Base-by-base conservation (phyloP, 1,284 basidiomycete genomes). In the Malassezia slooffiae region DNA sequence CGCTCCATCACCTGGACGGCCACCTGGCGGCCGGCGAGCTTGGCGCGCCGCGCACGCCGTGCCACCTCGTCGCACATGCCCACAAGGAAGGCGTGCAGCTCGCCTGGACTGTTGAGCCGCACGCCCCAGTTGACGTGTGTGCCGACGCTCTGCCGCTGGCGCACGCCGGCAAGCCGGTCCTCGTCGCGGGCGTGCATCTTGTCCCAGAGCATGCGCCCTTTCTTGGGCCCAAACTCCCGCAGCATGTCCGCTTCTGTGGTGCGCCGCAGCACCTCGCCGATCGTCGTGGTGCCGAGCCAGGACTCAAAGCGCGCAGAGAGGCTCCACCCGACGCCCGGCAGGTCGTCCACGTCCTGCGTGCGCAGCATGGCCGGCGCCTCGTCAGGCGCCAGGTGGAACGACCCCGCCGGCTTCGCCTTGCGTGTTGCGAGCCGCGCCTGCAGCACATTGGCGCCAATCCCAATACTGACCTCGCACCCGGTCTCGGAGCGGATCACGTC, bases 341-440 rank as follows among this genome's bases (percentile, higher is more conserved):
- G 72, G 50, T 89, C 81, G 35, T 81, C 76, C 27, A 97, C 83
- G 49, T 83, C 79, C n/a, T 95, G 76, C 0, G 80, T 78, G 1
- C 78, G 76, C 2, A 96, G 73, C 36, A 87, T 60, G 0, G 71
- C 72, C 13, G 45, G 43, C 21, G 57, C 43, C 0, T 74, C 71
- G 2, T 82, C 74, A 24, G 79, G 76, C 0, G 74, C 58, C 4
- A 96, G 78, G 53, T 88, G 87, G 63, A 77, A 86, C 0, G 82
- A 80, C 2, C 81, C 80, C 0, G 81, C 85, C 0, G 91, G 93
- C 67, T 97, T 97, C 4, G 93, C 91, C 9, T 75, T 77, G 5
- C 85, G 79, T 0, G 89, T 93, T 0, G 91, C 91, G 1, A 97
- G 76, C 5, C 88, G 83, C 1, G 91, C 86, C 3, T 96, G 78